Conservation (phyloP, 306 rosid species). For the Boehmeria nivea region DNA sequence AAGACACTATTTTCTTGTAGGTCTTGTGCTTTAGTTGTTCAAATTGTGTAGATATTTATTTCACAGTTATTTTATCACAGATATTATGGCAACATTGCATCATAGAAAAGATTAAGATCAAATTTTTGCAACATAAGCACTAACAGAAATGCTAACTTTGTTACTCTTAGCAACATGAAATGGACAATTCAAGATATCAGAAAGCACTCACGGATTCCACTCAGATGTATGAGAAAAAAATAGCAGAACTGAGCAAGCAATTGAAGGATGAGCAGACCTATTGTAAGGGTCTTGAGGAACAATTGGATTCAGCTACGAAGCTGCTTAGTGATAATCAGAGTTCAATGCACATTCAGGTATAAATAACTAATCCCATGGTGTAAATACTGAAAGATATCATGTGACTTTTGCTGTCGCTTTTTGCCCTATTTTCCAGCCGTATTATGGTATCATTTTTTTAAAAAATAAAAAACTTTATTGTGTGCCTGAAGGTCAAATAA, state of each 20-base stretch:
- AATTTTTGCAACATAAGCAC: not conserved
- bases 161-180: constrained; percentile 32
- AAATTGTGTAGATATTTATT: no score
- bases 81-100: no score
- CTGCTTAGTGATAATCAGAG: constrained; percentile 29
- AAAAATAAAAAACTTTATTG: no score
- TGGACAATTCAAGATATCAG: constrained; percentile 36
- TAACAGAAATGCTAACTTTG: constrained; percentile 11
- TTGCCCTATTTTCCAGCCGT: no score
- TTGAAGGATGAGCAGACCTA: constrained; percentile 33
- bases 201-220: constrained; percentile 40
- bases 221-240: constrained; percentile 43
- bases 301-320: constrained; percentile 39
- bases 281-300: constrained; percentile 33
- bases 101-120: constrained; percentile 7
- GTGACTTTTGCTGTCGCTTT: not conserved
- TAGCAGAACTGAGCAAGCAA: constrained; percentile 38
- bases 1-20: not conserved
- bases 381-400: not conserved
- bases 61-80: no score
- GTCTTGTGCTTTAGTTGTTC: no score
- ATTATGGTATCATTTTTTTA: not conserved
- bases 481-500: no score
- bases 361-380: constrained; percentile 1
- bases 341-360: constrained; percentile 40